Evolutionary conservation across 192 early-diverging fungal species (phyloP), one percentile per base, ranked within the genome.

Genomic region (Coemansia sp.): DNA sequence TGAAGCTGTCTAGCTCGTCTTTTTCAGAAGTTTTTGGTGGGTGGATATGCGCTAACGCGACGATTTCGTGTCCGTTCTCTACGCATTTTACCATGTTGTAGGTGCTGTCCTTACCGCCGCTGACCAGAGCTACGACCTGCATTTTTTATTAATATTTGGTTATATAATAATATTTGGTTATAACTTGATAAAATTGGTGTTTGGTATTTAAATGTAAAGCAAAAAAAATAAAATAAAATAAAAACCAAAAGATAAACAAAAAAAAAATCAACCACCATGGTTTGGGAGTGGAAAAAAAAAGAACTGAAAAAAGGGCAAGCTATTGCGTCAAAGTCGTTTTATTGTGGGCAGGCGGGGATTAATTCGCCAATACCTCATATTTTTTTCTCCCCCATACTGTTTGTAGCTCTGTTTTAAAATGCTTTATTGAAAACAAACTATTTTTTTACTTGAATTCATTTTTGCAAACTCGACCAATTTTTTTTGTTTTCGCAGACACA

Each of bases 21-120:
- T 89, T 89, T 2, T 78, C 85, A 1, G 75, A 76, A 16, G 58
- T 62, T n/a, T 67, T 64, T 16, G 88, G 82, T 31, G 97, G 95
- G 62, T 90, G 89, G 30, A 97, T 76, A 76, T 99, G 98, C 0
- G 94, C 97, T 1, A 99, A 79, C 0, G 95, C 96, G 25, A 95
- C 87, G 42, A 99, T 88, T 38, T 94, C 87, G 73, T 99, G 97
- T 4, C 95, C 95, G 71, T 95, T 84, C 42, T 92, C 91, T 5
- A 93, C 88, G 81, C 94, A 95, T 77, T 99, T 92, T 87, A 98
- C 87, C 88, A 96, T 87, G 69, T 95, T 96, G 80, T 91, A 96
- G 64, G 89, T 91, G 64, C 92, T 94, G 83, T 99, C 97, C 76
- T 99, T 99, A 54, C 97, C 97, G 34, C 96, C 94, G 71, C 96